Evolutionary conservation across 352 stramenopile species (phyloP), one percentile per base, ranked within the genome.

Genomic region (Phytophthora crassamura): DNA sequence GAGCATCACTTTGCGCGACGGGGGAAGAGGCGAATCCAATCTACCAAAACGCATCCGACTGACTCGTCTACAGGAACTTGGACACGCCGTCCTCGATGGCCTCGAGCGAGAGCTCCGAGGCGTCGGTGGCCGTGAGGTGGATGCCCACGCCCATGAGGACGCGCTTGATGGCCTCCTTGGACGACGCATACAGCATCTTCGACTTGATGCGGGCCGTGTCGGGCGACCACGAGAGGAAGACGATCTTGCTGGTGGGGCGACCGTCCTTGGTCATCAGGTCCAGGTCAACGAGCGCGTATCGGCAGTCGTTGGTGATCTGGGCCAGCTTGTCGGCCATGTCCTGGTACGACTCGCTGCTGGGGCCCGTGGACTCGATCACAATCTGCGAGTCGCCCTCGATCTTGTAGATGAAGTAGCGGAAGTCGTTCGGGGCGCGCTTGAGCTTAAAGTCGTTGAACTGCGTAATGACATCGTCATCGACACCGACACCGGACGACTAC

Each of bases 361-460:
- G 73, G 30, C 93, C 93, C 38, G 80, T 87, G 30, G 89, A 88
- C 35, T 97, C 92, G 72, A 98, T 97, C 41, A 97, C 86, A 55
- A 99, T 98, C 76, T 98, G 90, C 70, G 80, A 87, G 79, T 98
- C 86, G 59, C 86, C 82, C 55, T 95, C 88, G 67, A 98, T 98
- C 84, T 97, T 97, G 87, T 98, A 98, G 77, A 98, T 95, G 69
- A 98, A 98, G 90, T 98, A 98, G 61, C 94, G 91, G 74, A 88
- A 93, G 71, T 98, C 97, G 77, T 95, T 80, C 53, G 89, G 90
- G 52, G 89, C 89, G 59, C 90, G 81, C 80, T 97, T 93, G 20
- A 99, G 84, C 82, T 99, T 99, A 78, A 99, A 99, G 66, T 95
- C 85, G 62, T 97, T 91, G 79, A 99, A 98, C 75, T 97, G 86